Base-by-base conservation (phyloP, 371 early-diverging fungal genomes). In the Mucor piriformis region DNA sequence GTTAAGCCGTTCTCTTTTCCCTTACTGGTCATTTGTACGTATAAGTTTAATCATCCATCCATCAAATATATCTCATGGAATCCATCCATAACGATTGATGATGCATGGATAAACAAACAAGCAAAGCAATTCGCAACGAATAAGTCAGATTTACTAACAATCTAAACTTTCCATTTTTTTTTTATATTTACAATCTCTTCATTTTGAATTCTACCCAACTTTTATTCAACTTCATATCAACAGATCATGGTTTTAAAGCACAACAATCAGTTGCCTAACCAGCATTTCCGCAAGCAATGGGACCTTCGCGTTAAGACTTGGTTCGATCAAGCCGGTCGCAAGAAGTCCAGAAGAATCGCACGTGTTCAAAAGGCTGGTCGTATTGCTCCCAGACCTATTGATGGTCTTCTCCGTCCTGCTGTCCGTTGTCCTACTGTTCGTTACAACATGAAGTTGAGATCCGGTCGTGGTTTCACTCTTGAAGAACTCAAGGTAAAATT, bases 211-310 rank as follows among this genome's bases (percentile, higher is more conserved):
- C 34, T 33, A n/a, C n/a, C n/a, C 27, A 34, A 15, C 24, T 44
- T 20, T 29, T 3, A 38, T 50, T 54, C 48, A 47, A 38, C 47
- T 13, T 37, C 32, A 46, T n/a, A 24, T 49, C 40, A 37, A 35
- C 50, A 77, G 74, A 72, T 62, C 58, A 77, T 77, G 77, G 77
- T 75, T 62, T 88, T 95, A 92, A 94, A 92, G 89, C 99, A 97
- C 90, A 99, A 99, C 92, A 97, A 98, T 85, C 89, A 90, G 77
- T 84, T 99, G 85, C 98, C 97, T 84, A 97, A 96, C 85, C 88
- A 82, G 79, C 99, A 99, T 80, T 96, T 98, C 91, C 98, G 94
- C 83, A 99, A 99, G 93, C 93, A 97, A 84, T 97, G 99, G 95
- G 92, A 96, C 79, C 79, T 84, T 64, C 95, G 93, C 72, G 97